A percentile compares a stretch with the other conserved stretches of the same genome.
These are phyloP conservation scores for Ascochyta koolunga DNA, from an alignment of 2,329 filamentous ascomycete genomes.

Conservation along the genomic window DNA sequence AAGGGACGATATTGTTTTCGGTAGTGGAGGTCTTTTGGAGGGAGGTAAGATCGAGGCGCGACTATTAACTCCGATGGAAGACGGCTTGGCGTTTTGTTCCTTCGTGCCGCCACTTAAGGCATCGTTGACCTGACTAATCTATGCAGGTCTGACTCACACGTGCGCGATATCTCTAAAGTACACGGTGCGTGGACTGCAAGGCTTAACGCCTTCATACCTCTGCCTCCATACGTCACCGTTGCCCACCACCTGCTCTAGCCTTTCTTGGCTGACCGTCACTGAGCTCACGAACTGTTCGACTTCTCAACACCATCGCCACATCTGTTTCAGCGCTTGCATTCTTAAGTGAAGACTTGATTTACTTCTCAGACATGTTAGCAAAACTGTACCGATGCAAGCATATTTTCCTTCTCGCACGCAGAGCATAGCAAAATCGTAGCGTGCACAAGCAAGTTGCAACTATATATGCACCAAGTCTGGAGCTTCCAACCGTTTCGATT, in stretches of 20 bases:
- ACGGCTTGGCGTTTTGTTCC: conserved; percentile 7
- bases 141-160: conserved; percentile 27
- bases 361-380: no score
- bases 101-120: conserved; percentile 12
- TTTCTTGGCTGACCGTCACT: neutral
- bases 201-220: neutral
- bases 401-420: no score
- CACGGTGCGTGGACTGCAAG: neutral
- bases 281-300: neutral
- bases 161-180: neutral
- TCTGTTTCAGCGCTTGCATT: neutral
- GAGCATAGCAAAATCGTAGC: no score
- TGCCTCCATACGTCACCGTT: neutral
- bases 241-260: conserved; percentile 9
- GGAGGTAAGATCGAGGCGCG: conserved; percentile 19
- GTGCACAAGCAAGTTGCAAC: no score
- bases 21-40: conserved; percentile 2
- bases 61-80: conserved; percentile 25
- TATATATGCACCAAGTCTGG: no score
- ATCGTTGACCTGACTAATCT: conserved; percentile 10
- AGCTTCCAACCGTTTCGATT: neutral
- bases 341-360: neutral
- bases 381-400: no score
- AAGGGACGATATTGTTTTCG: neutral
- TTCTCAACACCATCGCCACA: neutral